Evolutionary conservation across 2,329 filamentous ascomycete species (phyloP).

Genomic region (Amauroascus niger): DNA sequence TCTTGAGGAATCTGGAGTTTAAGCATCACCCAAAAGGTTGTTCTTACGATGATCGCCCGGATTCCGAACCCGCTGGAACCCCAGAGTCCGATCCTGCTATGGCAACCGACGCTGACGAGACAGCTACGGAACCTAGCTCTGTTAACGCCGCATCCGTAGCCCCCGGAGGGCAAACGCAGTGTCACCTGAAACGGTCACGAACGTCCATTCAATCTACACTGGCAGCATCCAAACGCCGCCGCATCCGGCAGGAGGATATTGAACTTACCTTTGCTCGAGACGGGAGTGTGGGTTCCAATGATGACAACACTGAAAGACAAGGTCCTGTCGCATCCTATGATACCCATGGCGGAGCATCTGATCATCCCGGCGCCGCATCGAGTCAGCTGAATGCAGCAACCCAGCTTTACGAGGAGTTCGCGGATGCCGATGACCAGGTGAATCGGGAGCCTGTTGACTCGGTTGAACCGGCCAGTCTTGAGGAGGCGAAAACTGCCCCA

Average conservation of each 20-base stretch:
- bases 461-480: slow-evolving; percentile 1
- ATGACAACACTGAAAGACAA: too few species aligned
- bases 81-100: background rate
- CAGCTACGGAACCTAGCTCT: background rate
- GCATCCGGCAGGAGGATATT: background rate
- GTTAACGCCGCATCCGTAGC: background rate
- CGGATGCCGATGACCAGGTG: too few species aligned
- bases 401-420: too few species aligned
- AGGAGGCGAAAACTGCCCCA: background rate
- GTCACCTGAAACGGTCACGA: background rate
- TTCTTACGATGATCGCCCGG: background rate
- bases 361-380: too few species aligned
- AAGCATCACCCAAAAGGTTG: background rate
- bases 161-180: background rate
- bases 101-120: background rate
- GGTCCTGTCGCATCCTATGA: too few species aligned
- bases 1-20: background rate
- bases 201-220: background rate
- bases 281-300: too few species aligned
- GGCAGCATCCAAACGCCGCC: background rate
- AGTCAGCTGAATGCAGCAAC: too few species aligned
- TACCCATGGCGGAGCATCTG: too few species aligned
- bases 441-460: background rate
- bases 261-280: background rate
- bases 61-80: background rate